Evolutionary conservation across 2,329 filamentous ascomycete genomes (phyloP).

Genomic region (Fusarium sp.): DNA sequence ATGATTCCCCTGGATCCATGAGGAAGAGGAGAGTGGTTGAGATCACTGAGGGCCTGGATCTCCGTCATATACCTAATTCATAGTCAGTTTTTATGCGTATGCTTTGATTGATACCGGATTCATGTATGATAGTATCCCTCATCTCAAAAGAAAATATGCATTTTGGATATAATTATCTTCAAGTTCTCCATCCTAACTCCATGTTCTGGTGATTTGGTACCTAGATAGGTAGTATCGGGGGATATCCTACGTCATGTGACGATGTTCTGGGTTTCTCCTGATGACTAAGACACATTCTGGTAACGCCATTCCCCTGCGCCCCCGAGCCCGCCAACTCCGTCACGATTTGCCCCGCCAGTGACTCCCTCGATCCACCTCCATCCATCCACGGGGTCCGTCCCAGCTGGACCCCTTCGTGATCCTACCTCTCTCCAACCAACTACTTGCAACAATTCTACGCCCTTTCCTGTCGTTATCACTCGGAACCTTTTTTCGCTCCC

Average conservation of each 20-base stretch:
- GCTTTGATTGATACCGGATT: conserved; percentile 47
- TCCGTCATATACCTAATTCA: conserved; percentile 57
- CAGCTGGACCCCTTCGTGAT: conserved; percentile 52
- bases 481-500: not conserved
- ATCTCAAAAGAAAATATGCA: conserved; percentile 32
- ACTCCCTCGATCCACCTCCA: conserved; percentile 53
- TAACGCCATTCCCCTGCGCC: conserved; percentile 38
- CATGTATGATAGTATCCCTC: conserved; percentile 42
- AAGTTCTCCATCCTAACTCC: too few relatives aligned
- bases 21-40: conserved; percentile 51
- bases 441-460: conserved; percentile 11
- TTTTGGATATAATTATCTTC: conserved; percentile 25
- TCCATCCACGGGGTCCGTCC: conserved; percentile 56
- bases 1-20: conserved; percentile 59
- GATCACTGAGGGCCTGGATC: conserved; percentile 51
- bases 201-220: not conserved
- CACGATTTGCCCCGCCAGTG: conserved; percentile 57
- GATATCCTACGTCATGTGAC: conserved; percentile 26
- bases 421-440: conserved; percentile 32
- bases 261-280: conserved; percentile 7
- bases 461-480: conserved; percentile 13
- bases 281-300: conserved; percentile 39
- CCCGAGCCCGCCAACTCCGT: conserved; percentile 45
- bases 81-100: conserved; percentile 47
- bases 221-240: not conserved